Percentiles rank a stretch among this genome's conserved stretches.
phyloP scores from a whole-genome alignment of 1,284 basidiomycete species.

The Pseudozyma thailandica region DNA sequence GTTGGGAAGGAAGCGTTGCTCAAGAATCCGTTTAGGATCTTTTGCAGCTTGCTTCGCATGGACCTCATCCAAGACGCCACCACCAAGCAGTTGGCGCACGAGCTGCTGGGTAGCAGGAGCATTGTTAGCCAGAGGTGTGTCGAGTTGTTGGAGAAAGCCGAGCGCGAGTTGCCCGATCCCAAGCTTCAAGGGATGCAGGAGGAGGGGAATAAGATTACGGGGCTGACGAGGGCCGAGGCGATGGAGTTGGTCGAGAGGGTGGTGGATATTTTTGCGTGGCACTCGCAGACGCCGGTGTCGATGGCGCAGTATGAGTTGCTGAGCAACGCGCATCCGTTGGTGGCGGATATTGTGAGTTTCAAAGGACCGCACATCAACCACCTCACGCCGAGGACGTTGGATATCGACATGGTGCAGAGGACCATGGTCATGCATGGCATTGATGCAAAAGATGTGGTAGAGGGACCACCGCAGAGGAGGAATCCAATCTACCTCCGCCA shows the following conservation, averaged over 20 bases:
- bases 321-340: slow-evolving; percentile 66
- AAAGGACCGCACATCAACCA: slow-evolving; percentile 71
- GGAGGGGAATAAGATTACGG: slow-evolving; percentile 14
- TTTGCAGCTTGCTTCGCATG: slow-evolving; percentile 68
- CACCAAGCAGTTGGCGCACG: slow-evolving; percentile 60
- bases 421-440: slow-evolving; percentile 68
- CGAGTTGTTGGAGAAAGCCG: slow-evolving; percentile 64
- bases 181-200: slow-evolving; percentile 28
- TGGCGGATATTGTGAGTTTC: slow-evolving; percentile 70
- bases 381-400: slow-evolving; percentile 70
- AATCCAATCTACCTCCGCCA: slow-evolving; percentile 70
- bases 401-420: slow-evolving; percentile 69
- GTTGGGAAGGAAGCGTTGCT: slow-evolving; percentile 59
- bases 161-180: slow-evolving; percentile 57
- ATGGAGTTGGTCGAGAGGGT: slow-evolving; percentile 66
- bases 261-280: slow-evolving; percentile 70
- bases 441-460: slow-evolving; percentile 69
- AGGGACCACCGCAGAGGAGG: slow-evolving; percentile 67
- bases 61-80: slow-evolving; percentile 64
- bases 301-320: slow-evolving; percentile 65
- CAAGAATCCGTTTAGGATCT: slow-evolving; percentile 70
- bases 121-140: slow-evolving; percentile 68
- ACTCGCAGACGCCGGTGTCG: slow-evolving; percentile 66
- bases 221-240: slow-evolving; percentile 10
- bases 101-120: slow-evolving; percentile 62